These are phyloP conservation scores for Eruca vesicaria DNA, from an alignment of 441 rosid species.

Conservation along the genomic window DNA sequence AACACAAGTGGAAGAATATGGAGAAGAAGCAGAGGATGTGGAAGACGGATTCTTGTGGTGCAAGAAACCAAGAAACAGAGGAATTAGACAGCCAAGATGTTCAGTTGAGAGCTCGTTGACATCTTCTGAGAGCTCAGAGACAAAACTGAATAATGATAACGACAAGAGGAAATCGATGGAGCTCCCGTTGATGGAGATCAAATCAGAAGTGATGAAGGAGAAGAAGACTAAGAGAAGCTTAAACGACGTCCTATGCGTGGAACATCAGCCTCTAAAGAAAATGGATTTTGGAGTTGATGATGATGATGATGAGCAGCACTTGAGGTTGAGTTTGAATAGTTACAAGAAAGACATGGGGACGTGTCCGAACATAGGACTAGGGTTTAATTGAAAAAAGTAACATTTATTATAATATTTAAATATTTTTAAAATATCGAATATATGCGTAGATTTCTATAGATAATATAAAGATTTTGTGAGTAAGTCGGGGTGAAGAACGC, in stretches of 20 bases:
- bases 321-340: slow-evolving; percentile 33
- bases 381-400: slow-evolving; percentile 1
- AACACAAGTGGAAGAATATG: slow-evolving; percentile 51
- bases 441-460: slow-evolving; percentile 20
- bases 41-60: slow-evolving; percentile 13
- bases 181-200: slow-evolving; percentile 61
- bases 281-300: slow-evolving; percentile 26
- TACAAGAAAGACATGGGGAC: slow-evolving; percentile 31
- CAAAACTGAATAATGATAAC: slow-evolving; percentile 39
- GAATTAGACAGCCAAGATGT: slow-evolving; percentile 43
- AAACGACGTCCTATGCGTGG: slow-evolving; percentile 43
- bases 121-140: slow-evolving; percentile 75
- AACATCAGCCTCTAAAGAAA: slow-evolving; percentile 45
- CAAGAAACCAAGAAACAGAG: slow-evolving; percentile 25
- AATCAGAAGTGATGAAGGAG: slow-evolving; percentile 38
- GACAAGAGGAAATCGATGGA: slow-evolving; percentile 38
- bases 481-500: slow-evolving; percentile 31
- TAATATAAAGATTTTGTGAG: slow-evolving; percentile 24
- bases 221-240: slow-evolving; percentile 47
- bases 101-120: slow-evolving; percentile 92
- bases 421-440: not conserved
- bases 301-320: slow-evolving; percentile 22
- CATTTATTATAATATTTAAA: slow-evolving; percentile 3
- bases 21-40: slow-evolving; percentile 37
- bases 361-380: slow-evolving; percentile 34